Percentiles rank a stretch among this genome's conserved stretches.
These are phyloP conservation scores for Coelastrella sp. DNA, from an alignment of 139 green algal genomes.

Conservation along the genomic window DNA sequence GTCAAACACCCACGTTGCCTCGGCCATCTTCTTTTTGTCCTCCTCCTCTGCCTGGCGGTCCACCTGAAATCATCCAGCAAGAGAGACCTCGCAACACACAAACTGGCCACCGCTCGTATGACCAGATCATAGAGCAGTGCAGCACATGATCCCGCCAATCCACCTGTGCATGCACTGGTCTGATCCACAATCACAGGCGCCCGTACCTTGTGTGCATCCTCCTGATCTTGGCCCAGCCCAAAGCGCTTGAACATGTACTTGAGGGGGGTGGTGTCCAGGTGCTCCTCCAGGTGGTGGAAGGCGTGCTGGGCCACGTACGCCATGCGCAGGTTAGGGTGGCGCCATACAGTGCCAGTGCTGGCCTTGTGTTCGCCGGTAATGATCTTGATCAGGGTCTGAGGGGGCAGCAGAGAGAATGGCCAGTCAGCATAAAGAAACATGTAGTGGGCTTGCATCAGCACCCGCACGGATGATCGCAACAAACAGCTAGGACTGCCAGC, in stretches of 20 bases:
- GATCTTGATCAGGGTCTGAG: constrained; percentile 90
- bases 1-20: constrained; percentile 70
- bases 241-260: constrained; percentile 96
- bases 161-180: too few relatives aligned
- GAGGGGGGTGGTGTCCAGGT: constrained; percentile 89
- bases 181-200: neutral
- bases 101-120: too few relatives aligned
- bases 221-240: constrained; percentile 82
- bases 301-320: constrained; percentile 97
- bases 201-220: constrained; percentile 47
- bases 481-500: neutral
- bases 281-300: constrained; percentile 95
- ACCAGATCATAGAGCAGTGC: too few relatives aligned
- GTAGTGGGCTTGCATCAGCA: neutral
- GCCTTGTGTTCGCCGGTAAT: constrained; percentile 49
- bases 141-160: too few relatives aligned
- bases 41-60: constrained; percentile 59
- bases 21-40: constrained; percentile 68
- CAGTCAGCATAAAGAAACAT: neutral
- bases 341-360: constrained; percentile 65
- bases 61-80: constrained; percentile 14
- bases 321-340: constrained; percentile 93
- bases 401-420: constrained; percentile 33
- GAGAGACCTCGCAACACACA: too few relatives aligned
- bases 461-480: neutral